Conservation (phyloP, 495 filamentous ascomycete species). For the Hypoxylon trugodes region DNA sequence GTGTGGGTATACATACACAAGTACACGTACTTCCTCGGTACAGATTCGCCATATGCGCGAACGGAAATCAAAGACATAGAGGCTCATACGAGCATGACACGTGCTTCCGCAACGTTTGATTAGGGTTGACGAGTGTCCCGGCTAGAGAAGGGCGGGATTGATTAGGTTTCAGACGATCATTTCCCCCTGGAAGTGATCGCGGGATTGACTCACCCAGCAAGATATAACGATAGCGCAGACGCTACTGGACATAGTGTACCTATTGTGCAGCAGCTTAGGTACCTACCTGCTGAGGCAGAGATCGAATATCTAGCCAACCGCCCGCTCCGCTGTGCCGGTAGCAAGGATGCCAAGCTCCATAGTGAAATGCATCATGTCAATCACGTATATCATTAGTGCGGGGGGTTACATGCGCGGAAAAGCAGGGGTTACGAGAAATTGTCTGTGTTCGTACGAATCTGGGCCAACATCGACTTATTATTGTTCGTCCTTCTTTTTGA, state of each 20-base stretch:
- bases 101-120: constrained; percentile 20
- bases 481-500: not conserved
- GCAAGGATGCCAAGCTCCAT: constrained; percentile 16
- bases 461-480: not conserved
- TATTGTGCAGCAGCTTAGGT: no score
- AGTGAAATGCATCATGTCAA: constrained; percentile 24
- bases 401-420: constrained; percentile 18
- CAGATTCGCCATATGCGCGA: no score
- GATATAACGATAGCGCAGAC: not conserved
- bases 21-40: no score
- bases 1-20: no score
- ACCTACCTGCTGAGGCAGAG: not conserved
- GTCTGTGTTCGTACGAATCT: constrained; percentile 19
- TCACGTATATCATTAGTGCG: constrained; percentile 29
- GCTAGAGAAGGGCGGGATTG: constrained; percentile 13
- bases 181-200: constrained; percentile 1
- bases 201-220: not conserved
- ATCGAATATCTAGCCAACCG: not conserved
- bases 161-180: constrained; percentile 21
- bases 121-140: constrained; percentile 7
- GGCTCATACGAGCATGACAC: constrained; percentile 2
- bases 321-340: constrained; percentile 10
- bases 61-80: no score
- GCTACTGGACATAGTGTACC: not conserved
- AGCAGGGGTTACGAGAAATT: constrained; percentile 9